Conservation (phyloP, 2,329 filamentous ascomycete genomes). For the Aspergillus puulaauensis region DNA sequence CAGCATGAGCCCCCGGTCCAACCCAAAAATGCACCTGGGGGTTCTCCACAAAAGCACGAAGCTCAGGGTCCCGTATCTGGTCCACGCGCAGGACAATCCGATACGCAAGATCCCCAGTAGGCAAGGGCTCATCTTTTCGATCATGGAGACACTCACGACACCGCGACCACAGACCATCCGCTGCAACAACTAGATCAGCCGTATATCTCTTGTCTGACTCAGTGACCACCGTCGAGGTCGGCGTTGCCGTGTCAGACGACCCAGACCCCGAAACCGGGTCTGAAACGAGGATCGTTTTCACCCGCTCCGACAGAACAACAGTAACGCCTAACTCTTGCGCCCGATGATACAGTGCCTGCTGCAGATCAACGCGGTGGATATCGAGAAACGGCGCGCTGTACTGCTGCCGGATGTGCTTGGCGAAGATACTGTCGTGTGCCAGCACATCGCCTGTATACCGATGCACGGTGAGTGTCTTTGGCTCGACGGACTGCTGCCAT, state of each 20-base stretch:
- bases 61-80: conserved; percentile 51
- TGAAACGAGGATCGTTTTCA: conserved; percentile 42
- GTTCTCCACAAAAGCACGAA: conserved; percentile 54
- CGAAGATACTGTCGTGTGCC: conserved; percentile 53
- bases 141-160: conserved; percentile 53
- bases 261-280: not conserved
- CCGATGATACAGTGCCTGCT: conserved; percentile 52
- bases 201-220: conserved; percentile 44
- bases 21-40: conserved; percentile 62
- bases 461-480: conserved; percentile 33
- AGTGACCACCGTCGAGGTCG: conserved; percentile 30
- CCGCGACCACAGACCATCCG: conserved; percentile 64
- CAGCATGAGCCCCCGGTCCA: conserved; percentile 60
- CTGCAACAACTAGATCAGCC: conserved; percentile 61
- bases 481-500: conserved; percentile 32
- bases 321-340: conserved; percentile 55
- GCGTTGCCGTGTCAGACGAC: conserved; percentile 10
- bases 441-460: conserved; percentile 33
- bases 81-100: conserved; percentile 57
- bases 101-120: conserved; percentile 66
- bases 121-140: conserved; percentile 49
- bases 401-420: conserved; percentile 52
- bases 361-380: conserved; percentile 63
- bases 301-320: conserved; percentile 50
- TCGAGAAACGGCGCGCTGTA: conserved; percentile 61